Evolutionary conservation across 163 green algal genomes (phyloP), one percentile per base, ranked within the genome.

Genomic region (Chlamydomonas reinhardtii): DNA sequence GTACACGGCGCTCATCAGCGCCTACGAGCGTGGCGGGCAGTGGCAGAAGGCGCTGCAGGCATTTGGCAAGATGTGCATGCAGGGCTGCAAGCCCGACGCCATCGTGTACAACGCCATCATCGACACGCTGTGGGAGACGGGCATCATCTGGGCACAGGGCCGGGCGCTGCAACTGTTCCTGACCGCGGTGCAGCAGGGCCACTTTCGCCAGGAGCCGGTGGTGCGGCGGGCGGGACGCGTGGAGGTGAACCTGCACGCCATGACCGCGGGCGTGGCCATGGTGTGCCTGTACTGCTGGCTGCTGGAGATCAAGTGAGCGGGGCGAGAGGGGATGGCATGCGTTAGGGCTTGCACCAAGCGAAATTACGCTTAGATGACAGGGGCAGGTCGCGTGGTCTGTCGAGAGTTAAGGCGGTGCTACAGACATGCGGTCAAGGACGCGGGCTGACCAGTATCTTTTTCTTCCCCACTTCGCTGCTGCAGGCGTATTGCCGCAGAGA

Each of bases 221-320:
- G 74, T 84, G 52, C 59, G 82, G 2, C 59, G 73, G 12, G 37
- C 81, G 6, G 81, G 81, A 15, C 70, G 91, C 16, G 70, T 86
- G 20, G 93, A 97, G 88, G 87, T 97, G n/a, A 96, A 96, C 89
- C 92, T 97, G 52, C 95, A 97, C 84, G 94, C 95, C 48, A 95
- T 96, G 82, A 97, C 95, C 2, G 94, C 95, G 4, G 95, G 94
- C 16, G 93, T 98, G 34, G 95, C 95, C 24, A 95, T 97, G 89
- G 90, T 97, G 6, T 94, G 86, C 91, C 83, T 97, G 54, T 95
- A 97, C 87, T 88, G 69, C 76, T 98, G 95, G 95, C 91, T 97
- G 82, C 27, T 93, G 3, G 88, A 94, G n/a, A 73, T 97, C 31
- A 92, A 91, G 91, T 94, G 66, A 39, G 66, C 27, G 48, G 48